phyloP scores from a whole-genome alignment of 352 stramenopile species.

The Globisporangium paroecandrum region DNA sequence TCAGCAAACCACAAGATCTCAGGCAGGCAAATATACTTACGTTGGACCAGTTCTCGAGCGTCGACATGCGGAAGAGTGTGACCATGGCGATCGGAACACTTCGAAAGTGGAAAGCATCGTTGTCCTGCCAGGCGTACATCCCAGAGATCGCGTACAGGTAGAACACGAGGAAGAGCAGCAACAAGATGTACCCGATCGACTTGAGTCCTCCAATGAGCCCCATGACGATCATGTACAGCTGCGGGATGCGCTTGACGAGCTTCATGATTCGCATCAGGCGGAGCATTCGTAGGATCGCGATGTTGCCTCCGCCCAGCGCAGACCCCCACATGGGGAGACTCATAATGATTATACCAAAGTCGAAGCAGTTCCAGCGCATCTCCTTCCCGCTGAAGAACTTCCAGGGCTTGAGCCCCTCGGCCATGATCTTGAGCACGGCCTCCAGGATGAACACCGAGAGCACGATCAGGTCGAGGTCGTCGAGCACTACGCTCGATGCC shows the following conservation, averaged over 20 bases:
- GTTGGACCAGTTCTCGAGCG: constrained; percentile 77
- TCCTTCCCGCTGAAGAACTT: constrained; percentile 69
- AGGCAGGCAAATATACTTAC: constrained; percentile 26
- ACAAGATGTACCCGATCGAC: constrained; percentile 88
- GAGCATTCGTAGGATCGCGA: constrained; percentile 82
- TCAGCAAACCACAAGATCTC: not conserved
- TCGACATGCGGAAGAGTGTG: constrained; percentile 82
- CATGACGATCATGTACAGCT: constrained; percentile 91
- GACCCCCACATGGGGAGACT: constrained; percentile 68
- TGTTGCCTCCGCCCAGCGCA: constrained; percentile 59
- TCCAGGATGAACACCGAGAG: constrained; percentile 79
- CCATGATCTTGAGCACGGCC: constrained; percentile 70
- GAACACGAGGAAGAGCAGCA: constrained; percentile 85
- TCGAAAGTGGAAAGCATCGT: constrained; percentile 85
- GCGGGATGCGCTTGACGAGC: constrained; percentile 84
- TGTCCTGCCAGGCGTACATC: constrained; percentile 87
- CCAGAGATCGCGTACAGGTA: constrained; percentile 90
- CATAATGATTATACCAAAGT: constrained; percentile 83
- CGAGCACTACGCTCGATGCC: constrained; percentile 36
- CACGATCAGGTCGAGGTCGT: constrained; percentile 62
- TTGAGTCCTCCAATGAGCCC: constrained; percentile 84
- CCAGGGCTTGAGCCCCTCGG: constrained; percentile 71
- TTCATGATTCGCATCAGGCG: constrained; percentile 89
- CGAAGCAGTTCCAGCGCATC: constrained; percentile 83
- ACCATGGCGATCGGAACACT: constrained; percentile 76